Evolutionary conservation across 2,329 filamentous ascomycete species (phyloP), one percentile per base, ranked within the genome.

Genomic region (Cladophialophora immunda): DNA sequence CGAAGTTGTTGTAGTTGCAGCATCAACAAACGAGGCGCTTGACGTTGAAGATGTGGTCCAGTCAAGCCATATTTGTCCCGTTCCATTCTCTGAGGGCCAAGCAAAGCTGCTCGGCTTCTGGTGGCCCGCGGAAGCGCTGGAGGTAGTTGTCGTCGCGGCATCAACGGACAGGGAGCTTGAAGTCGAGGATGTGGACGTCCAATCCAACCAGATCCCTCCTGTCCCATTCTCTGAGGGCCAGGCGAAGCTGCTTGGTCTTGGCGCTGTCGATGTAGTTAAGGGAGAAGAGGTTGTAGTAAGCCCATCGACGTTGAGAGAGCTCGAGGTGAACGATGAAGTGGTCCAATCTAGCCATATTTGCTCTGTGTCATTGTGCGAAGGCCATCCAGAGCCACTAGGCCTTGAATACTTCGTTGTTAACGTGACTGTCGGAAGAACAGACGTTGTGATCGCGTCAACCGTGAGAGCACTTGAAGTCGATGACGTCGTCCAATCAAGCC

Each of bases 291-390:
- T 58, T 19, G 55, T 58, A 19, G 55, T 58, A n/a, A 38, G 13
- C 3, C 11, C 34, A 29, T 45, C 60, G 6, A 63, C 60, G 47
- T 15, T 54, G n/a, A 55, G 34, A 25, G 59, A 41, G 47, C 30
- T 54, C 22, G 47, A 38, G 4, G 47, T 62, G 8, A 47, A 55
- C 22, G 60, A 63, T 22, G 50, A 34, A 19, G 22, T 36, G 27
- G 50, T 62, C 60, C 60, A 62, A 22, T 62, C 60, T 36, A 62
- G 58, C 58, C 58, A 61, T 11, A 19, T 47, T 11, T 47, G 3
- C 41, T 25, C 41, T 15, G 41, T 61, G 6, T 45, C 58, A 50
- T 17, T 61, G n/a, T 59, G 36, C 17, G 57, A 59, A 15, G 57
- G 57, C 57, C 55, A 58, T 27, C 11, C 15, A 38, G 36, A 38